Percentiles rank a stretch among this genome's conserved stretches.
Conservation (phyloP, 257 asterid genomes). For the Solanum medicagineum region DNA sequence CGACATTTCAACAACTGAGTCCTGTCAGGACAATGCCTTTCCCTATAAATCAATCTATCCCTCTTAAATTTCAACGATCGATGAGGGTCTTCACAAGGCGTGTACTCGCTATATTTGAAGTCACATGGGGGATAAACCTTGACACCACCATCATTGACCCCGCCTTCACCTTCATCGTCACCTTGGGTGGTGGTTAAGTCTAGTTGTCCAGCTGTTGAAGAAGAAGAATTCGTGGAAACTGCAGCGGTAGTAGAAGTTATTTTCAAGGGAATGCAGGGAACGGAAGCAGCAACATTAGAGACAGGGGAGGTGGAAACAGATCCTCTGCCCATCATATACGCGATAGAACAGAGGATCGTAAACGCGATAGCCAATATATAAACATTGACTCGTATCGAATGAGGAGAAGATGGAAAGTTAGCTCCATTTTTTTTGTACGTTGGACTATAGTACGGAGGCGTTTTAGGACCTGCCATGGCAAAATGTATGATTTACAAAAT, state of each 20-base stretch:
- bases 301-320: not conserved
- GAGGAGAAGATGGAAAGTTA: not conserved
- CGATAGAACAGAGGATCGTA: not conserved
- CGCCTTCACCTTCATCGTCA: conserved; percentile 14
- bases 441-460: not conserved
- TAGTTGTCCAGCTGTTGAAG: not conserved
- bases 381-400: not conserved
- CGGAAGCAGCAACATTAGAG: not conserved
- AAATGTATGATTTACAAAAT: not conserved
- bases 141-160: not conserved
- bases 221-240: not conserved
- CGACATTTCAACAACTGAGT: conserved; percentile 47
- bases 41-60: conserved; percentile 44
- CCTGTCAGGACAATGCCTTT: conserved; percentile 61
- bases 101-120: conserved; percentile 47
- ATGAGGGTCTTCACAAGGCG: conserved; percentile 67
- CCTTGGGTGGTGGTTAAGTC: conserved; percentile 44
- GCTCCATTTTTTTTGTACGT: not conserved
- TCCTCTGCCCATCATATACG: not conserved
- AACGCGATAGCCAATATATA: not conserved
- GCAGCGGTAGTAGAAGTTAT: not conserved
- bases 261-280: conserved; percentile 9
- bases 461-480: not conserved
- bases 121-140: conserved; percentile 40
- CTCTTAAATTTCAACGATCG: conserved; percentile 44